These are phyloP conservation scores for Tetracentron sinense DNA, from an alignment of 164 flowering plant genomes.

Conservation along the genomic window DNA sequence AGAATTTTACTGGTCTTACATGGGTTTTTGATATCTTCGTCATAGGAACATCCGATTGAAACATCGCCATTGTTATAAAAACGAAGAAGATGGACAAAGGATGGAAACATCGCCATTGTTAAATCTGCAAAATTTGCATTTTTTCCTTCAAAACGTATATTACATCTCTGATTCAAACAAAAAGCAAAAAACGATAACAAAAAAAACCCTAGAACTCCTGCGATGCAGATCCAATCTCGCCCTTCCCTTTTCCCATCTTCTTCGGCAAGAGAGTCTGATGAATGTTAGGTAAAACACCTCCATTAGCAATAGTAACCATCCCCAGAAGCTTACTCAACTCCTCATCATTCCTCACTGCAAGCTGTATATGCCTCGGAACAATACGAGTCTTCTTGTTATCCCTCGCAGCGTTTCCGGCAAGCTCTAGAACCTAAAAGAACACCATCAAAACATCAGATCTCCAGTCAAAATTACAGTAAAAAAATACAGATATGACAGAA, in stretches of 20 bases:
- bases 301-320: conserved; percentile 27
- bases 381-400: conserved; percentile 35
- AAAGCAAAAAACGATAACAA: conserved; percentile 17
- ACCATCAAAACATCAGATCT: background rate
- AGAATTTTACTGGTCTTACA: too few relatives aligned
- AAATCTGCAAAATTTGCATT: too few relatives aligned
- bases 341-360: conserved; percentile 41
- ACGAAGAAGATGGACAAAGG: too few relatives aligned
- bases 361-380: conserved; percentile 29
- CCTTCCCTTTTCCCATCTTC: conserved; percentile 20
- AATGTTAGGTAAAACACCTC: conserved; percentile 39
- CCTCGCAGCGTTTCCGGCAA: conserved; percentile 35
- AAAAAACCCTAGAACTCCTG: conserved; percentile 18
- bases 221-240: conserved; percentile 23
- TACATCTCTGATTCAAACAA: too few relatives aligned
- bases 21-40: too few relatives aligned
- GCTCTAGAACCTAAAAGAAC: conserved; percentile 22
- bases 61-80: too few relatives aligned
- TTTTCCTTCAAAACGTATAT: too few relatives aligned
- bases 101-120: too few relatives aligned
- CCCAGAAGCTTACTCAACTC: conserved; percentile 36
- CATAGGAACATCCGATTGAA: too few relatives aligned
- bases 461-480: background rate
- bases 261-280: conserved; percentile 24
- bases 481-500: background rate